Evolutionary conservation across 2,329 filamentous ascomycete species (phyloP).

Genomic region (Aspergillus sclerotialis): DNA sequence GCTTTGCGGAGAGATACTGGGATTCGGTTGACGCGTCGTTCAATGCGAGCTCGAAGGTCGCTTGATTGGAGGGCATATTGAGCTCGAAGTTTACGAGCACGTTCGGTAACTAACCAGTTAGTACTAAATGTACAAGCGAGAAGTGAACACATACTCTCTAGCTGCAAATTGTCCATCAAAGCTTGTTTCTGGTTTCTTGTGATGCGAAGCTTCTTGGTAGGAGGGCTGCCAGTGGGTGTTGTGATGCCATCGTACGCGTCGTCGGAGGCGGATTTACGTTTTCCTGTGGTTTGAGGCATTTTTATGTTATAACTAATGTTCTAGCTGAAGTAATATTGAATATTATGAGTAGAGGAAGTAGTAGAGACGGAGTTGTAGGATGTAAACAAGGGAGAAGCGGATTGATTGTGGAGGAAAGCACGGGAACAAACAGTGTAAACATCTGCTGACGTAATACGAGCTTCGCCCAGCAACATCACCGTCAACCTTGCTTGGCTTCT

Average conservation of each 20-base stretch:
- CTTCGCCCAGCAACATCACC: too few relatives aligned
- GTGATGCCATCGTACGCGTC: constrained; percentile 33
- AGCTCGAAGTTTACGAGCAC: constrained; percentile 77
- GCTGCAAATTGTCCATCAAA: constrained; percentile 78
- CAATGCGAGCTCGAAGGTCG: constrained; percentile 75
- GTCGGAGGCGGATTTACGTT: constrained; percentile 29
- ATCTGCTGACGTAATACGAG: background rate
- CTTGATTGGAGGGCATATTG: constrained; percentile 86
- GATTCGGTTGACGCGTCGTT: constrained; percentile 89
- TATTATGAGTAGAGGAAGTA: background rate
- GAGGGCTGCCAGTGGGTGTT: constrained; percentile 50
- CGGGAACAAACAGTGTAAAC: too few relatives aligned
- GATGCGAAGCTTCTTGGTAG: constrained; percentile 57
- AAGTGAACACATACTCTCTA: constrained; percentile 61
- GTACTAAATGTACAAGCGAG: background rate
- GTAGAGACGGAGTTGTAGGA: background rate
- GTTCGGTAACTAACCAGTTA: constrained; percentile 63
- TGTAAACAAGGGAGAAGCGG: background rate
- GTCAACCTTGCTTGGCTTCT: constrained; percentile 1
- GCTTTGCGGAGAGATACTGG: constrained; percentile 69
- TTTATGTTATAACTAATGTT: too few relatives aligned
- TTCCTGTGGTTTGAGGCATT: background rate
- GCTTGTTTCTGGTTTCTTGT: constrained; percentile 72
- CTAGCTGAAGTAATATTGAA: too few relatives aligned
- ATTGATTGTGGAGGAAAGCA: too few relatives aligned